Percentiles rank a stretch among this genome's conserved stretches.
These are phyloP conservation scores for Cyberlindnera mycetangii DNA, from an alignment of 805 yeast genomes.

Conservation along the genomic window DNA sequence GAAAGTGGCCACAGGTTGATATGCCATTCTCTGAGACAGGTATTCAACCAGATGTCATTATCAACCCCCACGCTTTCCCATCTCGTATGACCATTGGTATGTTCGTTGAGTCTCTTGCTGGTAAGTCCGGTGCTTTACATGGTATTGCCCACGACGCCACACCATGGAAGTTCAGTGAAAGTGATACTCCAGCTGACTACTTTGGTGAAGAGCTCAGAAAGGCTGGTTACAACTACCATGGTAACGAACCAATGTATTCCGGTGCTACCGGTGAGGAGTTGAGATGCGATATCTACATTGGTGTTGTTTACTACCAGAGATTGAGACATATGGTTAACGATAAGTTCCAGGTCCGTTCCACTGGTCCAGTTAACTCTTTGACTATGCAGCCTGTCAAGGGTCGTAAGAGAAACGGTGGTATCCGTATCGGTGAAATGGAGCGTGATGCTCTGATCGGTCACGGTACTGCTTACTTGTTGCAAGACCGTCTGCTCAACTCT, in stretches of 20 bases:
- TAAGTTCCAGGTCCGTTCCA: slow-evolving; percentile 98
- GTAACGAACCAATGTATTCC: slow-evolving; percentile 98
- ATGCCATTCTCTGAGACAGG: slow-evolving; percentile 97
- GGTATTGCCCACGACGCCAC: slow-evolving; percentile 97
- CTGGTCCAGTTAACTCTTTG: slow-evolving; percentile 95
- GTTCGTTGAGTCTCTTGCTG: slow-evolving; percentile 98
- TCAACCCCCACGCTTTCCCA: slow-evolving; percentile 99
- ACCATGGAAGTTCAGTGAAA: slow-evolving; percentile 91
- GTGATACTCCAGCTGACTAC: slow-evolving; percentile 94
- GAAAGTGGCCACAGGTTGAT: slow-evolving; percentile 96
- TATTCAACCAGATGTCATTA: slow-evolving; percentile 95
- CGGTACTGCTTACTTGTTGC: slow-evolving; percentile 92
- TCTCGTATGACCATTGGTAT: slow-evolving; percentile 99
- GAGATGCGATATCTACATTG: slow-evolving; percentile 92
- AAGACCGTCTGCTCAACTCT: slow-evolving; percentile 91
- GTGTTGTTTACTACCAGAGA: slow-evolving; percentile 96
- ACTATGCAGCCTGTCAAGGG: slow-evolving; percentile 99
- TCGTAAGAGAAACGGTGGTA: slow-evolving; percentile 98
- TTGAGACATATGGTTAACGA: slow-evolving; percentile 99
- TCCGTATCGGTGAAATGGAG: slow-evolving; percentile 99
- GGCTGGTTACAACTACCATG: slow-evolving; percentile 96
- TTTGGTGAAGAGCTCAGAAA: slow-evolving; percentile 87
- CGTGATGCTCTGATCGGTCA: slow-evolving; percentile 98
- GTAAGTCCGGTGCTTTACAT: slow-evolving; percentile 96
- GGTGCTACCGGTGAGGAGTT: slow-evolving; percentile 98